These are phyloP conservation scores for Urochloa ruziziensis DNA, from an alignment of 176 grass and related monocot species.

Conservation along the genomic window DNA sequence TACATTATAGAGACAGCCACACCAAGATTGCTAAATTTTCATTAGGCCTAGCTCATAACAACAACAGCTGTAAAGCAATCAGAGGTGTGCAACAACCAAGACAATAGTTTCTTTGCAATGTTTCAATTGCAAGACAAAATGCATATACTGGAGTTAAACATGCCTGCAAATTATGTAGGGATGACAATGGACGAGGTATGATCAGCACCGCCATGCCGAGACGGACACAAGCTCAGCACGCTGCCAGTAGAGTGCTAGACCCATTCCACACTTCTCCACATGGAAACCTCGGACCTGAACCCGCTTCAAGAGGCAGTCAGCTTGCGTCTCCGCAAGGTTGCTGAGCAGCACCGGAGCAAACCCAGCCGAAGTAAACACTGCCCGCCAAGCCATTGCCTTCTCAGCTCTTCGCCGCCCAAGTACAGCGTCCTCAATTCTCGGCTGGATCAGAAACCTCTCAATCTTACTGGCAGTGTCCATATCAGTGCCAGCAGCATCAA, in stretches of 20 bases:
- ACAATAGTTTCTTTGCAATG: slow-evolving; percentile 21
- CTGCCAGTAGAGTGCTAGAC: slow-evolving; percentile 54
- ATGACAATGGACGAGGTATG: not conserved
- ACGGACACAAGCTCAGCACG: slow-evolving; percentile 46
- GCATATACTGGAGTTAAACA: slow-evolving; percentile 30
- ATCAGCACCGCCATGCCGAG: slow-evolving; percentile 59
- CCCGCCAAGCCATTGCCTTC: slow-evolving; percentile 45
- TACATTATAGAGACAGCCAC: slow-evolving; percentile 13
- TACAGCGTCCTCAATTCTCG: slow-evolving; percentile 47
- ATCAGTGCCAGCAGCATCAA: slow-evolving; percentile 51
- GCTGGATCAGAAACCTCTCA: slow-evolving; percentile 55
- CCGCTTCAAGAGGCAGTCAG: slow-evolving; percentile 60
- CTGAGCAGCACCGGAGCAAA: slow-evolving; percentile 49
- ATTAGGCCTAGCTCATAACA: slow-evolving; percentile 19
- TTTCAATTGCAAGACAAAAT: slow-evolving; percentile 34
- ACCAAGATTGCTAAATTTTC: slow-evolving; percentile 25
- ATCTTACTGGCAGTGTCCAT: slow-evolving; percentile 46
- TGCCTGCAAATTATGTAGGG: slow-evolving; percentile 34
- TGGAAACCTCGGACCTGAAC: slow-evolving; percentile 52
- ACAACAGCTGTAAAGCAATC: slow-evolving; percentile 11
- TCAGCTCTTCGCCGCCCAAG: slow-evolving; percentile 22
- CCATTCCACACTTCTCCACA: slow-evolving; percentile 30
- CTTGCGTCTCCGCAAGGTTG: slow-evolving; percentile 54
- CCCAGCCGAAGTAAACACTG: slow-evolving; percentile 34
- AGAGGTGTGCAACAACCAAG: slow-evolving; percentile 20